Conservation (phyloP, 2,329 filamentous ascomycete genomes). For the Hysterium pulicare region DNA sequence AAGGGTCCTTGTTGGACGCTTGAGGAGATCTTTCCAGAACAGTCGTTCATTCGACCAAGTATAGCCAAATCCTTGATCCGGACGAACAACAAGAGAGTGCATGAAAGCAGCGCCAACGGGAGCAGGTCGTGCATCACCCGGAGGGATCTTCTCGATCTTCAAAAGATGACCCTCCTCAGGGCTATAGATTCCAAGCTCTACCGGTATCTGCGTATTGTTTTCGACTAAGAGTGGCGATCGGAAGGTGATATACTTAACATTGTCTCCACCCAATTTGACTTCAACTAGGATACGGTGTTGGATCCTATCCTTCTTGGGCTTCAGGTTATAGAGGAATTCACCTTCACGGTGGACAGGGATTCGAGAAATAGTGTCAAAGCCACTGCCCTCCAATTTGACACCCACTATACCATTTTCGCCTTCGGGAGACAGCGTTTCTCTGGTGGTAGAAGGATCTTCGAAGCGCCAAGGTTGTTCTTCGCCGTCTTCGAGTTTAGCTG, state of each 20-base stretch:
- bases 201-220: constrained; percentile 93
- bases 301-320: constrained; percentile 79
- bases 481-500: constrained; percentile 77
- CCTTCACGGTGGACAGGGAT: constrained; percentile 93
- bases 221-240: constrained; percentile 88
- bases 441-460: constrained; percentile 93
- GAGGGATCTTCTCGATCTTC: constrained; percentile 96
- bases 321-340: constrained; percentile 83
- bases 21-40: constrained; percentile 90
- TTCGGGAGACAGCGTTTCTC: constrained; percentile 86
- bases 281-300: constrained; percentile 90
- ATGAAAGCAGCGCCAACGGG: constrained; percentile 89
- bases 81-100: constrained; percentile 82
- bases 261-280: constrained; percentile 84
- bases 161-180: constrained; percentile 81
- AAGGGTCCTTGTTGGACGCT: constrained; percentile 78
- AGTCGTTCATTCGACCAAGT: constrained; percentile 87
- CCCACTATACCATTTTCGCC: constrained; percentile 75
- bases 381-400: constrained; percentile 84
- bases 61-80: constrained; percentile 95
- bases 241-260: constrained; percentile 97
- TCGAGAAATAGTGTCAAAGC: constrained; percentile 85
- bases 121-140: constrained; percentile 83
- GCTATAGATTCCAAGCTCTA: constrained; percentile 90
- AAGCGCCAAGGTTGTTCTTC: constrained; percentile 94